These are phyloP conservation scores for Dictyostelium brefeldianum DNA, from an alignment of 78 protist species.

Conservation along the genomic window DNA sequence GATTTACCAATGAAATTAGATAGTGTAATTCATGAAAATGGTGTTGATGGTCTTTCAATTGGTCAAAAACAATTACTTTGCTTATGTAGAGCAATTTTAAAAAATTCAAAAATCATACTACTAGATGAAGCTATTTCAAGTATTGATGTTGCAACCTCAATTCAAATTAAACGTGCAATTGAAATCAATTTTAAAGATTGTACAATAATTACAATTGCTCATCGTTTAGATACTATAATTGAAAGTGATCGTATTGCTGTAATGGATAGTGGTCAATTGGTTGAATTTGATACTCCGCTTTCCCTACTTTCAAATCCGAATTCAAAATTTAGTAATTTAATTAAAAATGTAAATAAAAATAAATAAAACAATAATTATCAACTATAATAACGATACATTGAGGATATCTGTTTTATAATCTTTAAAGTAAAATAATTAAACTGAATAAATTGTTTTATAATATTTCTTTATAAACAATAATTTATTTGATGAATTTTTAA, in stretches of 20 bases:
- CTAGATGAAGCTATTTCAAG: conserved; percentile 97
- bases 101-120: conserved; percentile 84
- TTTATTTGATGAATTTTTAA: no score
- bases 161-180: conserved; percentile 73
- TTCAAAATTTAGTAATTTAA: conserved; percentile 30
- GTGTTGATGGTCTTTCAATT: conserved; percentile 76
- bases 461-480: no score
- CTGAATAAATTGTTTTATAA: no score
- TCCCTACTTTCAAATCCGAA: conserved; percentile 1
- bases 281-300: conserved; percentile 79
- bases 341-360: not conserved
- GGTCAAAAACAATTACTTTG: conserved; percentile 98
- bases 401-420: no score
- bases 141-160: conserved; percentile 91
- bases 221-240: conserved; percentile 88
- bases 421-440: no score
- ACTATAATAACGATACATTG: no score
- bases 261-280: conserved; percentile 56
- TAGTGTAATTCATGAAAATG: conserved; percentile 18
- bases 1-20: conserved; percentile 46
- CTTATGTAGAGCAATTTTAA: conserved; percentile 95
- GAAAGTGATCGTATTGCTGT: conserved; percentile 89
- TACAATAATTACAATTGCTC: conserved; percentile 97
- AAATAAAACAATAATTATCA: not conserved
- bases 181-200: conserved; percentile 56